Conservation (phyloP, 495 filamentous ascomycete genomes). For the Monascus purpureus region DNA sequence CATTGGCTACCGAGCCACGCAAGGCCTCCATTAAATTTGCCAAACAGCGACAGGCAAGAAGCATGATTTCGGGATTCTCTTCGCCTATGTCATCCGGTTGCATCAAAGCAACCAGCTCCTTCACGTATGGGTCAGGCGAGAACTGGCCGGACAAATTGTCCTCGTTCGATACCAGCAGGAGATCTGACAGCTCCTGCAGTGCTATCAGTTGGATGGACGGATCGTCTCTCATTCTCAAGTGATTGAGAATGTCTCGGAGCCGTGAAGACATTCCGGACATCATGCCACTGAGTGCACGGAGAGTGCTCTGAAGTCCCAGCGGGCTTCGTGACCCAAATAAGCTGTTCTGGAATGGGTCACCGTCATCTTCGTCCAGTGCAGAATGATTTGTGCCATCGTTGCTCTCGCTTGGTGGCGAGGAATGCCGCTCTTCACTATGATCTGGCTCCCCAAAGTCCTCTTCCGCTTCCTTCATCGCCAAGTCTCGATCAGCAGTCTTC, state of each 20-base stretch:
- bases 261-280: conserved; percentile 70
- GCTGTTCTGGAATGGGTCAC: conserved; percentile 64
- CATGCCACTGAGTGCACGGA: conserved; percentile 80
- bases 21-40: conserved; percentile 98
- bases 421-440: conserved; percentile 21
- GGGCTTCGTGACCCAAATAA: conserved; percentile 56
- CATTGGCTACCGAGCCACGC: conserved; percentile 80
- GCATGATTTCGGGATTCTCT: conserved; percentile 95
- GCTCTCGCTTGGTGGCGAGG: conserved; percentile 42
- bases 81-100: conserved; percentile 75
- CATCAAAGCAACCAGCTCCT: conserved; percentile 88
- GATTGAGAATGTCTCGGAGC: conserved; percentile 69
- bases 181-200: conserved; percentile 83
- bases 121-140: conserved; percentile 85
- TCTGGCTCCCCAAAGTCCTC: conserved; percentile 27
- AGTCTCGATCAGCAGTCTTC: conserved; percentile 35
- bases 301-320: conserved; percentile 59
- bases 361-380: conserved; percentile 50
- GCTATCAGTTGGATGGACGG: conserved; percentile 82
- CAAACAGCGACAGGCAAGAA: conserved; percentile 88
- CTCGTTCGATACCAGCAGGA: conserved; percentile 86
- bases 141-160: conserved; percentile 95
- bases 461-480: conserved; percentile 35
- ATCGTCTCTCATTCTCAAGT: conserved; percentile 77
- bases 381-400: conserved; percentile 38